Conservation (phyloP, 2,329 filamentous ascomycete genomes). For the Xylariaceae sp. region DNA sequence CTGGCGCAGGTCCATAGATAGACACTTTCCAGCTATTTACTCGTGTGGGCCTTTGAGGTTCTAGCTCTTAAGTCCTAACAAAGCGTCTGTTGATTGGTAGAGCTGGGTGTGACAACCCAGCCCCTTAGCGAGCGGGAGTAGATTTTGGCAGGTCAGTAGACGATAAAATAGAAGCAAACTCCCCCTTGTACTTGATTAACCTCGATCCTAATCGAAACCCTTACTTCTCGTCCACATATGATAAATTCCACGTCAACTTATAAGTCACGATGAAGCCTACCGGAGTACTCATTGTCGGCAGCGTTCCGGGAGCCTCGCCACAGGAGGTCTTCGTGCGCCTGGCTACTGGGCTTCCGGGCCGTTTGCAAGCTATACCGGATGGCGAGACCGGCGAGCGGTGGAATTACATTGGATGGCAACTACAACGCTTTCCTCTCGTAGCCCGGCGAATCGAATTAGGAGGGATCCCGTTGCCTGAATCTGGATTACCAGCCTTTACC, state of each 20-base stretch:
- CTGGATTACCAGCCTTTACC: slow-evolving; percentile 28
- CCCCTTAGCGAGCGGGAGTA: too few relatives aligned
- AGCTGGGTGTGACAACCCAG: too few relatives aligned
- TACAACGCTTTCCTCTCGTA: slow-evolving; percentile 27
- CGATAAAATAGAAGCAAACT: background rate
- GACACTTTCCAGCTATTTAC: too few relatives aligned
- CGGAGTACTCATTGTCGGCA: slow-evolving; percentile 37
- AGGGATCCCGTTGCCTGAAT: slow-evolving; percentile 28
- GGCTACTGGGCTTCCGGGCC: slow-evolving; percentile 28
- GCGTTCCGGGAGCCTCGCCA: slow-evolving; percentile 31
- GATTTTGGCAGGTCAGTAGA: background rate
- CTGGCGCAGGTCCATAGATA: too few relatives aligned
- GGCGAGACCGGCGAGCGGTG: slow-evolving; percentile 34
- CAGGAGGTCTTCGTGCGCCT: slow-evolving; percentile 31
- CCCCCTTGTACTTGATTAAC: background rate
- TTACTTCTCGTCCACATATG: slow-evolving; percentile 11
- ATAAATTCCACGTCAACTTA: slow-evolving; percentile 15
- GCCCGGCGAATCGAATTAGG: slow-evolving; percentile 29
- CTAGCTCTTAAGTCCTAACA: too few relatives aligned
- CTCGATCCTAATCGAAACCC: background rate
- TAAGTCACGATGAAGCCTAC: slow-evolving; percentile 30
- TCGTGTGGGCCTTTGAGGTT: too few relatives aligned
- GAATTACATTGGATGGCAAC: slow-evolving; percentile 36
- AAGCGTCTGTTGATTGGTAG: too few relatives aligned
- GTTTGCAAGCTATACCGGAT: slow-evolving; percentile 31